Evolutionary conservation across 2,329 filamentous ascomycete genomes (phyloP), one percentile per base, ranked within the genome.

Genomic region (Teratosphaeria pseudoeucalypti): DNA sequence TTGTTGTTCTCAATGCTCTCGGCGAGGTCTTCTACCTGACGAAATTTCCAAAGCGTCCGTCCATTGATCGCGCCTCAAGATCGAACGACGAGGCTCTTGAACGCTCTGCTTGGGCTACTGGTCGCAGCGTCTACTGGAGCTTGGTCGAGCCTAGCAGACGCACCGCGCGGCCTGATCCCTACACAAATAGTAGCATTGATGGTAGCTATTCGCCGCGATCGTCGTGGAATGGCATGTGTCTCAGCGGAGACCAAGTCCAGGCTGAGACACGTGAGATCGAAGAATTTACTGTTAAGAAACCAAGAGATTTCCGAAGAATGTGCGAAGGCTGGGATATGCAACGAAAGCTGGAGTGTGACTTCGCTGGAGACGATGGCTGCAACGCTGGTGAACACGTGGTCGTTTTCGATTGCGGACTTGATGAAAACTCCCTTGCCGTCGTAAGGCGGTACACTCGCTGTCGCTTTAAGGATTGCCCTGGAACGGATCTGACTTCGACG

Each of bases 271-370:
- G 82, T 55, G 90, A 95, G 72, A 90, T 96, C 58, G 88, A 95
- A 66, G 82, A 81, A 52, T 95, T 88, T 65, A 73, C 95, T 19
- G 78, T 77, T 0, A 85, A 87, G 66, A 86, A 84, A 65, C 92
- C 92, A 3, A 82, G 84, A 49, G 84, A 95, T 66, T 95, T 95
- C 71, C 85, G 86, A 26, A 86, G 85, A 67, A 78, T 84, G 1
- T 97, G 89, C 68, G 77, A 88, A 60, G 88, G 88, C 2, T 97
- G 94, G 92, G 89, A 97, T 68, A 97, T 97, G 92, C 85, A 85
- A 57, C 84, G 91, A 61, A 85, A 79, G 62, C 77, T 97, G 2
- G 87, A 94, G 67, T 90, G 96, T 2, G 94, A 99, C 70, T 97
- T 96, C 74, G 88, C 88, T 49, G 85, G 84, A 23, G 89, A 92